Base-by-base conservation (phyloP, 768 basidiomycete species). In the Boletus fagicola region DNA sequence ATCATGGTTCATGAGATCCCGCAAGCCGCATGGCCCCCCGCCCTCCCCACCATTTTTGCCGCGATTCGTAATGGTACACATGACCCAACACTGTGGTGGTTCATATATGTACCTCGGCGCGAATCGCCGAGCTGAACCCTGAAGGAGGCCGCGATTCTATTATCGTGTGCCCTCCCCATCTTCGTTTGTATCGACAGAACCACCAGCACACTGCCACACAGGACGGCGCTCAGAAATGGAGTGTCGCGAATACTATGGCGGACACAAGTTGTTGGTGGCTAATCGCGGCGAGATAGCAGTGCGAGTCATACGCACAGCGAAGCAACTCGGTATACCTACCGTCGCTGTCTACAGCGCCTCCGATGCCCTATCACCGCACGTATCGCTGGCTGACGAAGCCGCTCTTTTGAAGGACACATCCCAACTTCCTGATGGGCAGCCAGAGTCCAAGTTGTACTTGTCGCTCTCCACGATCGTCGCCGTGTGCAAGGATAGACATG, bases 201-300 rank as follows among this genome's bases (percentile, higher is more conserved):
- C 16, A 9, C 36, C 30, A 28, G 12, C 15, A 33, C 55, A 39
- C 36, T 8, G 31, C 28, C n/a, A 28, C 26, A 30, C 35, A n/a
- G 11, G 28, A 46, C 42, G 8, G 18, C 20, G 26, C 26, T 44
- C 42, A 11, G 45, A 49, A 9, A 62, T 62, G 68, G 31, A 49
- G 4, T 59, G 53, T 46, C 61, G 57, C 40, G 13, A 48, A 35
- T 38, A 60, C 18, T 69, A 68, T 35, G 52, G 62, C 4, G 49
- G 58, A n/a, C 79, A 83, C 60, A 84, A 80, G 59, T 73, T 87
- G 0, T 78, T 88, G 58, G 74, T 90, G 57, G 85, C 85, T 20
- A 88, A 90, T 68, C 82, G 87, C 26, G 87, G 87, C 42, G 87
- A 90, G 68, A 88, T 89, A 51, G 86, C 86, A 10, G 75, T 83